Conservation (phyloP, 306 rosid species). For the Phaseolus lunatus region DNA sequence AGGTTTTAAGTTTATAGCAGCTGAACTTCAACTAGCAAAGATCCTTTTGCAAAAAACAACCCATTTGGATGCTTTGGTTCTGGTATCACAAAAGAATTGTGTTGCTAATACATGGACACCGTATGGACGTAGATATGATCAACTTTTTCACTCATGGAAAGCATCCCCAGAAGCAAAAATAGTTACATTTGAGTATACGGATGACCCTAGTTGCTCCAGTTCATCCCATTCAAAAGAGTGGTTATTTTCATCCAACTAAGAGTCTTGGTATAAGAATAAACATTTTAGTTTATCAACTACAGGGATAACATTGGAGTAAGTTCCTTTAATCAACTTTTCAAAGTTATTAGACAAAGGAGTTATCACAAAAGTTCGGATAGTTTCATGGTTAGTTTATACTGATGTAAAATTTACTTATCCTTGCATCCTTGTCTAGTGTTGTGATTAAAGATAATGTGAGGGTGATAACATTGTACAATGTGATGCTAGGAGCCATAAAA, state of each 20-base stretch:
- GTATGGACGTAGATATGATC: background rate
- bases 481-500: background rate
- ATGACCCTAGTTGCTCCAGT: background rate
- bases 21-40: conserved; percentile 36
- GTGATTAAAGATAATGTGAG: no score
- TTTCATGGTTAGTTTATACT: background rate
- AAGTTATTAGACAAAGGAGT: background rate
- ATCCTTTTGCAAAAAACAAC: conserved; percentile 41
- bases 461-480: no score
- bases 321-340: background rate
- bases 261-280: background rate
- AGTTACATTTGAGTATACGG: background rate
- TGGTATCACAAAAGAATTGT: conserved; percentile 30
- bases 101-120: background rate
- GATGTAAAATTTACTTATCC: background rate
- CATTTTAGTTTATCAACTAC: background rate
- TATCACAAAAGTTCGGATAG: background rate
- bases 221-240: conserved; percentile 35
- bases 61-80: conserved; percentile 40
- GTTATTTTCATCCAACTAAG: background rate
- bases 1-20: conserved; percentile 45
- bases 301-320: background rate
- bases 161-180: background rate
- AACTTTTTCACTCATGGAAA: conserved; percentile 40
- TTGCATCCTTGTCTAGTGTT: background rate